Evolutionary conservation across 805 yeast species (phyloP), one percentile per base, ranked within the genome.

Genomic region (Spathaspora boniae): DNA sequence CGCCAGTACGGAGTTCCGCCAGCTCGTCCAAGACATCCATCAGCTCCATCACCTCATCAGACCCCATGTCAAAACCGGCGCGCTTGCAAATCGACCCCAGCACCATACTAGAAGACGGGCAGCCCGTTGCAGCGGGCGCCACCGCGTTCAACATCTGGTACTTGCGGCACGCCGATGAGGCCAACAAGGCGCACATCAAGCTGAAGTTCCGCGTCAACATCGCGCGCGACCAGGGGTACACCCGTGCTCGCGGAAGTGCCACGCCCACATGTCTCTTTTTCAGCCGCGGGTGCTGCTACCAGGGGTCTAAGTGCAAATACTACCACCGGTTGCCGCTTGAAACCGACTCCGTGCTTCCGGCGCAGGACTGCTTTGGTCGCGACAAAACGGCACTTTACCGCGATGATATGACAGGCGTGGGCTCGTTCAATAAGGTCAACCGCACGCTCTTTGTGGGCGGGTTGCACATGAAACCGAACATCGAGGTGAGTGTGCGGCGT

Each of bases 341-440:
- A 0, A 50, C 56, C 5, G 96, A 89, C 50, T 57, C 66, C 25
- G 68, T 68, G 30, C 70, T 79, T 2, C 70, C 81, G 2, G 77
- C 87, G 0, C 69, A 77, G 17, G 98, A 91, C 59, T 89, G 97
- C 51, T 91, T 91, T 67, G 98, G 97, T 2, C 65, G 98, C 40
- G 95, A 86, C 51, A 86, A 84, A 56, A 82, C 82, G 43, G 68
- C 83, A 1, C 83, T 78, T 31, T 86, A 86, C 50, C 65, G 88
- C 46, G 96, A 91, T 45, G 98, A 91, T 58, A 88, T 88, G 96
- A 78, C 83, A 19, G 98, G 98, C 22, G 82, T 88, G 3, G 98
- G 98, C 0, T 79, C 86, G 16, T 80, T 91, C 53, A 69, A 74
- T 46, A 62, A 68, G 24, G 65, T 67, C n/a, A 89, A 88, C 53